A percentile compares a stretch with the other conserved stretches of the same genome.
Conservation (phyloP, 768 basidiomycete species). For the Mycena chlorophos region DNA sequence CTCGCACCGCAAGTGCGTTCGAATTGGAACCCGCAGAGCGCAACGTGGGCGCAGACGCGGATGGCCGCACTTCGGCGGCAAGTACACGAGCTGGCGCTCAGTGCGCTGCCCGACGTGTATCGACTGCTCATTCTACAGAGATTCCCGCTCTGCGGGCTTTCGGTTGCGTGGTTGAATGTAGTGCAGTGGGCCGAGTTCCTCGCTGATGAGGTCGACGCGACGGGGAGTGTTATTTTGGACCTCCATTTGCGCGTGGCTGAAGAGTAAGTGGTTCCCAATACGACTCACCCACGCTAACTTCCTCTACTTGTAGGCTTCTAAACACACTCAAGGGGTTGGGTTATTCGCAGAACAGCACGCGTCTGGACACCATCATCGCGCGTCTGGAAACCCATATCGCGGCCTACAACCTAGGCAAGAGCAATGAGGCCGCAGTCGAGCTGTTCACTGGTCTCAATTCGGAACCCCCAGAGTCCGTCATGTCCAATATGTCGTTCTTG, state of each 20-base stretch:
- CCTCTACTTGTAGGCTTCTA: conserved; percentile 1
- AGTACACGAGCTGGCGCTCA: neutral
- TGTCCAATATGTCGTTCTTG: neutral
- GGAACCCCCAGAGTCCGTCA: neutral
- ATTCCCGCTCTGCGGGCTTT: neutral
- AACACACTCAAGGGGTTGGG: conserved; percentile 1
- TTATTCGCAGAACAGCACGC: conserved; percentile 1
- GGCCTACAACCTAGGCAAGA: neutral
- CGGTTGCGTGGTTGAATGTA: neutral
- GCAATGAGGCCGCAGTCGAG: neutral
- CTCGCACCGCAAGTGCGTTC: too few species aligned
- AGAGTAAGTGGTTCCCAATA: neutral
- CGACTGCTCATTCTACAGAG: conserved; percentile 1
- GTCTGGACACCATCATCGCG: conserved; percentile 2
- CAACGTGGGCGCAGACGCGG: conserved; percentile 5
- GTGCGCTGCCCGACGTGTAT: neutral
- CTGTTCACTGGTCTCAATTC: neutral
- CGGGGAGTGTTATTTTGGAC: neutral
- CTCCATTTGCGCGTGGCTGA: neutral
- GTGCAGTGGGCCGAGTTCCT: conserved; percentile 7
- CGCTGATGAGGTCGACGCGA: conserved; percentile 3
- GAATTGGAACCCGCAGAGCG: too few species aligned
- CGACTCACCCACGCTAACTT: neutral
- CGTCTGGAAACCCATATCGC: conserved; percentile 8
- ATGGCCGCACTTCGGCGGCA: conserved; percentile 4